A percentile compares a stretch with the other conserved stretches of the same genome.
These are phyloP conservation scores for Candida stauntonica DNA, from an alignment of 805 yeast species.

Conservation along the genomic window DNA sequence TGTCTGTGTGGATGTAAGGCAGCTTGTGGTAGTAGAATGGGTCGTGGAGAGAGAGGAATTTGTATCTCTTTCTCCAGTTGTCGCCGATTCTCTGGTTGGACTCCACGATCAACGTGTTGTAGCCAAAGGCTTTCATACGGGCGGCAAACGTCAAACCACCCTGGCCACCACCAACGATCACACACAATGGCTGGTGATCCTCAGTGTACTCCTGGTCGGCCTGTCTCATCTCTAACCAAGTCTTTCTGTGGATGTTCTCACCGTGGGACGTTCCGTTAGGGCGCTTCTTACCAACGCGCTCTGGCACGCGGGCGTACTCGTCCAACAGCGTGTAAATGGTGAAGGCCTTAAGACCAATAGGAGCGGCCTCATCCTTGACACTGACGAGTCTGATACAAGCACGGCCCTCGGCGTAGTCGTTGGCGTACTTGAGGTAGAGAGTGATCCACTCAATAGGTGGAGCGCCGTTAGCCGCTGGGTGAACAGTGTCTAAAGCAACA, in stretches of 20 bases:
- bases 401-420: slow-evolving; percentile 31
- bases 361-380: slow-evolving; percentile 27
- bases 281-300: slow-evolving; percentile 30
- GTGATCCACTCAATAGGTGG: slow-evolving; percentile 35
- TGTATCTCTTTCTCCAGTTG: slow-evolving; percentile 44
- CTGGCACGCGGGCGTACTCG: slow-evolving; percentile 31
- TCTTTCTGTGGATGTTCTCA: slow-evolving; percentile 33
- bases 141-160: slow-evolving; percentile 41
- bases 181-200: slow-evolving; percentile 36
- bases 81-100: slow-evolving; percentile 37
- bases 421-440: slow-evolving; percentile 29
- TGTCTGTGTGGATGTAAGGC: slow-evolving; percentile 38
- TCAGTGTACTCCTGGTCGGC: slow-evolving; percentile 30
- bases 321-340: slow-evolving; percentile 34
- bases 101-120: slow-evolving; percentile 37
- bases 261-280: slow-evolving; percentile 37
- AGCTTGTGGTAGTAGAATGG: slow-evolving; percentile 41
- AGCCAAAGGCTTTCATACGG: slow-evolving; percentile 37
- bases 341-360: slow-evolving; percentile 31
- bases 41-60: slow-evolving; percentile 42
- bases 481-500: slow-evolving; percentile 26
- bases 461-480: slow-evolving; percentile 23
- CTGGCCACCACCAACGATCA: slow-evolving; percentile 46
- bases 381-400: slow-evolving; percentile 32
- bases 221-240: slow-evolving; percentile 36